Evolutionary conservation across 805 yeast species (phyloP).

Genomic region (Hanseniaspora hatyaiensis): DNA sequence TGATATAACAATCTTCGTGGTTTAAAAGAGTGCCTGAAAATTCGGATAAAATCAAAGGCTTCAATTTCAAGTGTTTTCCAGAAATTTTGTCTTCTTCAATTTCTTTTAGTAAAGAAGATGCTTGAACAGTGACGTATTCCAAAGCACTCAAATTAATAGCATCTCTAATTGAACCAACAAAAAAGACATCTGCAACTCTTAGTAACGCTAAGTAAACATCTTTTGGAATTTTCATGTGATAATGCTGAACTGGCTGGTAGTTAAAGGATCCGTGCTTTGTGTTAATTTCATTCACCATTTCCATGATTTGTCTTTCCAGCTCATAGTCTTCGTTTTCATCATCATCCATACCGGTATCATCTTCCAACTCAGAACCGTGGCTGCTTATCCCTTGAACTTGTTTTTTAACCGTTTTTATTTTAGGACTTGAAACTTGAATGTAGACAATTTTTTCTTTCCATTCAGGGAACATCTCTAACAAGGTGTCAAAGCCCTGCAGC

Average conservation of each 20-base stretch:
- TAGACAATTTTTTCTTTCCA: slow-evolving; percentile 79
- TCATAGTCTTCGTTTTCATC: slow-evolving; percentile 38
- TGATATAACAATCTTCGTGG: slow-evolving; percentile 59
- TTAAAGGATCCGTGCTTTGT: slow-evolving; percentile 73
- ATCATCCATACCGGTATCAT: slow-evolving; percentile 16
- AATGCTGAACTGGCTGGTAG: slow-evolving; percentile 81
- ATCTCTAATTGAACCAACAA: slow-evolving; percentile 84
- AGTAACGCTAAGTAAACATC: slow-evolving; percentile 83
- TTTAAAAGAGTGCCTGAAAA: slow-evolving; percentile 81
- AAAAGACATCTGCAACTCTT: slow-evolving; percentile 78
- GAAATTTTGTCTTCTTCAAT: slow-evolving; percentile 30
- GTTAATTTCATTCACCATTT: slow-evolving; percentile 70
- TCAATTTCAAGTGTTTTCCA: slow-evolving; percentile 29
- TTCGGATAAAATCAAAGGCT: slow-evolving; percentile 77
- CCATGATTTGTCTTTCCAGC: slow-evolving; percentile 70
- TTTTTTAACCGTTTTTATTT: slow-evolving; percentile 9
- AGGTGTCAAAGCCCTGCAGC: slow-evolving; percentile 78
- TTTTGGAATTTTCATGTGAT: slow-evolving; percentile 75
- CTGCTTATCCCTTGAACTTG: slow-evolving; percentile 36
- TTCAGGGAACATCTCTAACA: slow-evolving; percentile 81
- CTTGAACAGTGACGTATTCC: slow-evolving; percentile 83
- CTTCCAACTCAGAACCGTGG: neutral
- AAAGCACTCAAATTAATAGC: slow-evolving; percentile 93
- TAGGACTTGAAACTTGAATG: slow-evolving; percentile 81
- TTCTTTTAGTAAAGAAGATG: slow-evolving; percentile 28